Evolutionary conservation across 148 eudicot species (phyloP).

Genomic region (Gaultheria prostrata): DNA sequence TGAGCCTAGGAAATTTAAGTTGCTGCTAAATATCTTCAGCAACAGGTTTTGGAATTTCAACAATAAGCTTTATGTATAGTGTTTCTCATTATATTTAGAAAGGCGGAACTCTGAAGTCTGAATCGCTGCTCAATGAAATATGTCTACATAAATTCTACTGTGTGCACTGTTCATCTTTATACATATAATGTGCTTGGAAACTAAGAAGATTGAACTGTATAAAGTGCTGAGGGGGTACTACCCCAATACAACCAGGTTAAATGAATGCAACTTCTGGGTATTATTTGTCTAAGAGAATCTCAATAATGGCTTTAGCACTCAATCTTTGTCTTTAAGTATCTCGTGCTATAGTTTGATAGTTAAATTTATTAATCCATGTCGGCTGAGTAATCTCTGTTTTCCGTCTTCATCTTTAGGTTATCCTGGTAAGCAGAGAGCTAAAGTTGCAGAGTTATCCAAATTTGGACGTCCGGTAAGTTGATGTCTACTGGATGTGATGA

Average conservation of each 20-base stretch:
- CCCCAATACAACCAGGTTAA: not conserved
- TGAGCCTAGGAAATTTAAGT: not conserved
- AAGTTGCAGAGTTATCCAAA: conserved; percentile 39
- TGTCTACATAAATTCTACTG: not conserved
- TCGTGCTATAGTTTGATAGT: conserved; percentile 10
- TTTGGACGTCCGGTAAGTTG: conserved; percentile 49
- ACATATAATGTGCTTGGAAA: not conserved
- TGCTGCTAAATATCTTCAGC: not conserved
- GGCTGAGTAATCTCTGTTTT: not conserved
- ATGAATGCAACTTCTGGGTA: not conserved
- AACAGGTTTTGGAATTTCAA: not conserved
- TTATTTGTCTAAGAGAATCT: not conserved
- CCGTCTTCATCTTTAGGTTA: conserved; percentile 24
- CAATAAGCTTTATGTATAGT: not conserved
- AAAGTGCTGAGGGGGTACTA: not conserved
- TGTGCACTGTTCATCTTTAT: not conserved
- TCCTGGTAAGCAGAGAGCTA: conserved; percentile 41
- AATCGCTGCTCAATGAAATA: not conserved
- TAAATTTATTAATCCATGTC: not conserved
- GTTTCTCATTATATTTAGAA: not conserved
- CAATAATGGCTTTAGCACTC: conserved; percentile 10
- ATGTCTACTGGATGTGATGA: not conserved
- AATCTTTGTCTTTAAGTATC: not conserved
- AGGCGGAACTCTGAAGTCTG: not conserved
- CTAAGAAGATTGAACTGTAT: not conserved